Conservation (phyloP, 2,329 filamentous ascomycete species). For the Zymoseptoria pseudotritici region DNA sequence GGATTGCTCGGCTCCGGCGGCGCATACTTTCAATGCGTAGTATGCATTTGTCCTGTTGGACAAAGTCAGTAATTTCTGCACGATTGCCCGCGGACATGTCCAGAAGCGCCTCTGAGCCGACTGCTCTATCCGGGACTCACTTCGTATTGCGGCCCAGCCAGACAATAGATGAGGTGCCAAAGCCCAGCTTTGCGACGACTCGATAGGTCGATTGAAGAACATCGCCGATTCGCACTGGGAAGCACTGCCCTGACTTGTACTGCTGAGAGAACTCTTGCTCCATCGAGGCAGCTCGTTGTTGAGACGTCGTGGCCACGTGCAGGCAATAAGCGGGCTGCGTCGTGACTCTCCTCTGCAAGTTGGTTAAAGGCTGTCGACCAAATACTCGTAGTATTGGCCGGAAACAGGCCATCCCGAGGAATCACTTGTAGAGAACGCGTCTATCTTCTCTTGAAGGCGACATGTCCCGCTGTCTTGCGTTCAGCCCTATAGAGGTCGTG, state of each 20-base stretch:
- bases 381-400: no score
- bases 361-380: no score
- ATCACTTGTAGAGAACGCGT: no score
- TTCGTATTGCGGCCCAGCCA: conserved; percentile 36
- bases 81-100: no score
- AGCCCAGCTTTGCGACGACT: conserved; percentile 37
- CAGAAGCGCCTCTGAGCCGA: background rate
- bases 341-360: no score
- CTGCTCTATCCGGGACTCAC: background rate
- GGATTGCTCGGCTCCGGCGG: no score
- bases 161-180: conserved; percentile 34
- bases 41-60: background rate
- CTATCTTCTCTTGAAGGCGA: no score
- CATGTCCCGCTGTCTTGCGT: no score
- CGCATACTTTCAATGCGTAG: background rate
- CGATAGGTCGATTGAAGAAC: conserved; percentile 29
- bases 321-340: conserved; percentile 7
- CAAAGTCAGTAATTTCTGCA: no score
- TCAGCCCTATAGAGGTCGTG: no score
- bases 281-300: conserved; percentile 30
- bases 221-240: conserved; percentile 30
- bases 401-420: no score
- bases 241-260: conserved; percentile 25
- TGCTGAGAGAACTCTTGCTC: conserved; percentile 10
- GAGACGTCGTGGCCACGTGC: conserved; percentile 27